phyloP scores from a whole-genome alignment of 2,329 filamentous ascomycete species.

The Talaromyces atroroseus region DNA sequence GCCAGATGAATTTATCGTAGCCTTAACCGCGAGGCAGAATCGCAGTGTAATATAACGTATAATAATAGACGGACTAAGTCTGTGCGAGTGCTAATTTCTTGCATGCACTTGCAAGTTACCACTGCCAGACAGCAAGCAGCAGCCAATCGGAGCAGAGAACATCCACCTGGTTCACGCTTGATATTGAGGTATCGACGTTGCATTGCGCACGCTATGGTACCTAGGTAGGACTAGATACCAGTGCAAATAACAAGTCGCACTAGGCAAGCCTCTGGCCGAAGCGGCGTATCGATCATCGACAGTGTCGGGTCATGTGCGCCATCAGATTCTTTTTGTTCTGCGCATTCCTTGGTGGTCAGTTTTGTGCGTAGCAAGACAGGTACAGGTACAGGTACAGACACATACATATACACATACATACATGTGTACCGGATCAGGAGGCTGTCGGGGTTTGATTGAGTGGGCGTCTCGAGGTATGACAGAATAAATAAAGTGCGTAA shows the following conservation, averaged over 20 bases:
- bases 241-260: not conserved
- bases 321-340: not conserved
- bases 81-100: not conserved
- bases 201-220: not conserved
- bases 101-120: not conserved
- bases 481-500: too few species aligned
- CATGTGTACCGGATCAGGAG: too few species aligned
- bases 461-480: too few species aligned
- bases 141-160: not conserved
- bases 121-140: not conserved
- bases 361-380: not conserved
- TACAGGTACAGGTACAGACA: not conserved
- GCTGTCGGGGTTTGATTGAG: too few species aligned
- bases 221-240: not conserved
- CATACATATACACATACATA: not conserved
- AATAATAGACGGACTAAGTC: not conserved
- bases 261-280: conserved; percentile 18
- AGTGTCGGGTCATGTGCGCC: conserved; percentile 25
- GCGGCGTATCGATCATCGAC: conserved; percentile 16
- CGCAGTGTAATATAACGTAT: not conserved
- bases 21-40: not conserved
- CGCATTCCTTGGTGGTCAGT: not conserved
- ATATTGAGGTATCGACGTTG: not conserved
- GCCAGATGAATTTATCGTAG: not conserved
- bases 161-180: too few species aligned